Evolutionary conservation across 108 stramenopile species (phyloP), one percentile per base, ranked within the genome.

Genomic region (Cyclotella kingstonii): DNA sequence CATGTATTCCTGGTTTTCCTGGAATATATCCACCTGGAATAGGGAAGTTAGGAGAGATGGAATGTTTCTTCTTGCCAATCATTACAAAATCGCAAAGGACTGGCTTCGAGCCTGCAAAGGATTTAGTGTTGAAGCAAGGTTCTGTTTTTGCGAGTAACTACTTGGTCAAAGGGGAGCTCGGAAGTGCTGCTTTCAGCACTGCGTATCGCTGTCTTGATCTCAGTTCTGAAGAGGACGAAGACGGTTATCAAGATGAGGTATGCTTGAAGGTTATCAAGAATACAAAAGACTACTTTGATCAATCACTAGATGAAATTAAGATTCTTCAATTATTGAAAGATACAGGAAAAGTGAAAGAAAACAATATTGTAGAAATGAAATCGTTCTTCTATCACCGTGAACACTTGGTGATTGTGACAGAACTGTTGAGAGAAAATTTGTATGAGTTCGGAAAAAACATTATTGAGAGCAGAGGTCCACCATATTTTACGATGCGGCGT

Each of bases 271-370:
- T 99, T 4, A 95, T 99, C 67, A 99, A 98, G 79, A 99, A 98
- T 74, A 96, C 93, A 44, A 99, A 99, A 69, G 98, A 99, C 69
- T 98, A 95, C 74, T 93, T 99, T 60, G 98, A 99, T 71, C 98
- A 99, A 68, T 92, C 89, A 4, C 66, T 99, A 49, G 98, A 99
- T 67, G 98, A 99, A 70, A 97, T 98, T 56, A 96, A 97, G 79
- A 92, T 99, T 26, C 77, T 99, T 38, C 81, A 89, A 56, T 66
- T 95, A 39, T 67, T 97, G 12, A 84, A 87, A 26, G 84, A 89
- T 50, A 89, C 87, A 10, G 89, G 89, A 27, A 82, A 86, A 61
- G 85, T 84, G 2, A 74, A 88, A 41, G 78, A 84, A 47, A 80
- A 89, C 58, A 74, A 91, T 59, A 83, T 98, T 60, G 72, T 99